A percentile compares a stretch with the other conserved stretches of the same genome.
These are phyloP conservation scores for Arctium lappa DNA, from an alignment of 129 eudicot species.

Conservation along the genomic window DNA sequence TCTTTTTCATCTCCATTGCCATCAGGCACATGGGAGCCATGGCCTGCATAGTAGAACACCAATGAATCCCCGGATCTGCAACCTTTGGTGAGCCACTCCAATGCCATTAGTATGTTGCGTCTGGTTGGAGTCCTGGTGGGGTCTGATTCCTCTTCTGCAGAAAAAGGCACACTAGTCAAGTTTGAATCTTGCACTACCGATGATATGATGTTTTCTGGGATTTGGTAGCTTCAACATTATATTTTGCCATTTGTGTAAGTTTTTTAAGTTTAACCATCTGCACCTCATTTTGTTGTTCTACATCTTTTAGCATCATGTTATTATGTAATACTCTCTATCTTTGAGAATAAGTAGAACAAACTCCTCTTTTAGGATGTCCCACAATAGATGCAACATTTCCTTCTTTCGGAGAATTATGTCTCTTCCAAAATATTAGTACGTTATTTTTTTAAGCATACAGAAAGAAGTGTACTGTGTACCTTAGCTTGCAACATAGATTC, in stretches of 20 bases:
- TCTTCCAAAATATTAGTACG: background rate
- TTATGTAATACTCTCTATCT: background rate
- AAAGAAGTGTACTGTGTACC: too few relatives aligned
- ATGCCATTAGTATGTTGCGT: slow-evolving; percentile 44
- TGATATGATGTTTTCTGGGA: background rate
- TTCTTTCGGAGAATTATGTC: background rate
- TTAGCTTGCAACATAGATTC: too few relatives aligned
- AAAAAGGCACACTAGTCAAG: background rate
- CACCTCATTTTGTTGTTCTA: background rate
- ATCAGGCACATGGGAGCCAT: slow-evolving; percentile 54
- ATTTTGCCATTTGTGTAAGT: background rate
- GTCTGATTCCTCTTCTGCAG: slow-evolving; percentile 51
- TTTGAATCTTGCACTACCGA: background rate
- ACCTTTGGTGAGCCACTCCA: slow-evolving; percentile 57
- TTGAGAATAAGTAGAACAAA: background rate
- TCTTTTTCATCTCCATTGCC: slow-evolving; percentile 59
- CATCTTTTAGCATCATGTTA: background rate
- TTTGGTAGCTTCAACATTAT: background rate
- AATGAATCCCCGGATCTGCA: slow-evolving; percentile 73
- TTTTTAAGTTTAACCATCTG: background rate
- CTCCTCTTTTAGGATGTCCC: background rate
- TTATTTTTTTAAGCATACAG: too few relatives aligned
- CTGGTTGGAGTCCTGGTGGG: slow-evolving; percentile 50
- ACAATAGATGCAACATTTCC: background rate
- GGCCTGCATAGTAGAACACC: slow-evolving; percentile 80